Percentiles rank a stretch among this genome's conserved stretches.
Conservation (phyloP, 169 alveolate species). For the Plasmodium inui region DNA sequence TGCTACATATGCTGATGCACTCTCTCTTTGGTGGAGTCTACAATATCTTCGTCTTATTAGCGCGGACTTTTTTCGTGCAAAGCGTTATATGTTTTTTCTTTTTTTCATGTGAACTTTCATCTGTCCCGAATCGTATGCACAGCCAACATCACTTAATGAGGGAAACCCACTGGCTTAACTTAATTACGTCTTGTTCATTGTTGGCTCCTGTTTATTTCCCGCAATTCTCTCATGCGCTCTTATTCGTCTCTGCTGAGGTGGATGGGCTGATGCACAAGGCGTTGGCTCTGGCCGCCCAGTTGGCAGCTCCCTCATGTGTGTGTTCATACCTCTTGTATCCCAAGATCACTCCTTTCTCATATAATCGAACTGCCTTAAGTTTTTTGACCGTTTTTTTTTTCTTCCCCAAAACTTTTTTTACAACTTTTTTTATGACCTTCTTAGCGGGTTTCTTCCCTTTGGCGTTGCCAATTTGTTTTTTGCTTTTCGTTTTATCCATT, state of each 20-base stretch:
- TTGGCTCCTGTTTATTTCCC: background rate
- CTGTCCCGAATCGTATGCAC: background rate
- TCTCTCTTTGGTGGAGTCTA: background rate
- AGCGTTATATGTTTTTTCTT: background rate
- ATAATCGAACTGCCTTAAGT: slow-evolving; percentile 91
- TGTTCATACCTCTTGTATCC: slow-evolving; percentile 93
- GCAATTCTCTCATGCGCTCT: background rate
- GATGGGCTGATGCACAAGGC: background rate
- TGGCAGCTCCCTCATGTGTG: background rate
- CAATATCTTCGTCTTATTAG: background rate
- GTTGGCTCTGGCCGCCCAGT: background rate
- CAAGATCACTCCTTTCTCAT: slow-evolving; percentile 91
- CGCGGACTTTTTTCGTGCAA: background rate
- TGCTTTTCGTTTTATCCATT: slow-evolving; percentile 22
- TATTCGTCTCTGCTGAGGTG: background rate
- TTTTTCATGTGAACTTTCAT: background rate
- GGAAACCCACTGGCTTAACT: background rate
- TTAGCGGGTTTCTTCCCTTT: slow-evolving; percentile 6
- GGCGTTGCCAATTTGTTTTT: background rate
- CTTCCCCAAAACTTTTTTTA: slow-evolving; percentile 56
- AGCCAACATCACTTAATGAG: background rate
- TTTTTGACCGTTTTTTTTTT: slow-evolving; percentile 74
- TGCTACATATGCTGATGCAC: background rate
- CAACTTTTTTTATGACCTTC: slow-evolving; percentile 10
- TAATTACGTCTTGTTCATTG: background rate